Evolutionary conservation across 179 eudicot species (phyloP).

Genomic region (Beta macrorhiza): DNA sequence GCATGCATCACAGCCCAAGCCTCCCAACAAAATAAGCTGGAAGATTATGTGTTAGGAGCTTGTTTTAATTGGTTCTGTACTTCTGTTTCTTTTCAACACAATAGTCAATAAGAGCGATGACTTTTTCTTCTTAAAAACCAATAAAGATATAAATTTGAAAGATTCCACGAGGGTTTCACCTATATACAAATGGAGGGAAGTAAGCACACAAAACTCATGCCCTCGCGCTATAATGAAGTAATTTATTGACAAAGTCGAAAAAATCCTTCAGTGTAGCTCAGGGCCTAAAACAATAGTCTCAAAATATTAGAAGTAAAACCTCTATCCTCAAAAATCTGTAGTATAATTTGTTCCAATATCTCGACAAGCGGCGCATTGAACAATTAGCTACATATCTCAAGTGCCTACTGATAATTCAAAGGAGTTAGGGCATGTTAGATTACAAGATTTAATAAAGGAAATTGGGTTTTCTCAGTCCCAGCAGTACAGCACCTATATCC

Average conservation of each 20-base stretch:
- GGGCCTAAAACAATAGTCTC: too few relatives aligned
- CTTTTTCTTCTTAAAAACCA: too few relatives aligned
- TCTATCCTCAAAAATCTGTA: neutral
- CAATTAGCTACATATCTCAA: neutral
- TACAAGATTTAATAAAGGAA: neutral
- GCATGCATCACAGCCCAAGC: neutral
- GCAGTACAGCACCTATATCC: too few relatives aligned
- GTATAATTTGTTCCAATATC: neutral
- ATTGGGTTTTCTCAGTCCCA: neutral
- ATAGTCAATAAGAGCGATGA: neutral
- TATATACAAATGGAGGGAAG: neutral
- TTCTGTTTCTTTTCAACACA: neutral
- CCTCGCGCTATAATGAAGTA: neutral
- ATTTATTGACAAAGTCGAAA: neutral
- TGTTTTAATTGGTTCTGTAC: neutral
- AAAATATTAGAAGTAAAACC: too few relatives aligned
- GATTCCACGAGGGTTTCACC: neutral
- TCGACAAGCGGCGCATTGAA: neutral
- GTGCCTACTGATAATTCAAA: neutral
- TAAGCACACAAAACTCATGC: neutral
- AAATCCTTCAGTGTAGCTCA: neutral
- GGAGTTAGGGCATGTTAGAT: neutral
- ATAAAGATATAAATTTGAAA: too few relatives aligned
- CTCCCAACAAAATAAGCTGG: neutral
- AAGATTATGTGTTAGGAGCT: neutral